Conservation (phyloP, 495 filamentous ascomycete species). For the Rostrohypoxylon terebratum region DNA sequence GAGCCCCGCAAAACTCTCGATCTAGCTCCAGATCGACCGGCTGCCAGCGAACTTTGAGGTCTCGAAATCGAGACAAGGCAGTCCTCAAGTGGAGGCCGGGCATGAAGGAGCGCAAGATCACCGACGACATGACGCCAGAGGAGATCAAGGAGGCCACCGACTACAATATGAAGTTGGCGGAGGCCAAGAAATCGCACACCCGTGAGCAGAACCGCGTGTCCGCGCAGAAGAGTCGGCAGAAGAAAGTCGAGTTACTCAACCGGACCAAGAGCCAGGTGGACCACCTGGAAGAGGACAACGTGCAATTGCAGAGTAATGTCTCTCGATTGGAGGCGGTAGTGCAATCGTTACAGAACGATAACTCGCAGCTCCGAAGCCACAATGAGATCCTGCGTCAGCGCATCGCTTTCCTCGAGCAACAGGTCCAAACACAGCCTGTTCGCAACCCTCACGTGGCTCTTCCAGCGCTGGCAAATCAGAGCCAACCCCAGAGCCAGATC, state of each 20-base stretch:
- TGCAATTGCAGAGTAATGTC: background rate
- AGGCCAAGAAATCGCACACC: constrained; percentile 11
- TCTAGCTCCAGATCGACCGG: background rate
- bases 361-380: background rate
- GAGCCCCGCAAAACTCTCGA: background rate
- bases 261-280: constrained; percentile 1
- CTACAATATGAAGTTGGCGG: constrained; percentile 1
- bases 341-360: background rate
- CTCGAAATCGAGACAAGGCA: background rate
- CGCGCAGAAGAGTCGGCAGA: constrained; percentile 16
- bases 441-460: background rate
- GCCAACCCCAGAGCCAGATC: background rate
- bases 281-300: background rate
- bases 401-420: background rate
- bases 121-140: constrained; percentile 18
- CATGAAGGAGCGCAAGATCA: constrained; percentile 22
- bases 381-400: background rate
- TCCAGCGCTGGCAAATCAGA: background rate
- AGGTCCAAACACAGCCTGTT: background rate
- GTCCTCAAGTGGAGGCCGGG: constrained; percentile 6
- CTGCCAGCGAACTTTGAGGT: background rate
- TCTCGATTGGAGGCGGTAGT: background rate
- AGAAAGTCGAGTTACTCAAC: constrained; percentile 8
- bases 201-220: constrained; percentile 25
- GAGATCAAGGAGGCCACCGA: background rate